Evolutionary conservation across 495 filamentous ascomycete genomes (phyloP).

Genomic region (Neurospora pannonica): DNA sequence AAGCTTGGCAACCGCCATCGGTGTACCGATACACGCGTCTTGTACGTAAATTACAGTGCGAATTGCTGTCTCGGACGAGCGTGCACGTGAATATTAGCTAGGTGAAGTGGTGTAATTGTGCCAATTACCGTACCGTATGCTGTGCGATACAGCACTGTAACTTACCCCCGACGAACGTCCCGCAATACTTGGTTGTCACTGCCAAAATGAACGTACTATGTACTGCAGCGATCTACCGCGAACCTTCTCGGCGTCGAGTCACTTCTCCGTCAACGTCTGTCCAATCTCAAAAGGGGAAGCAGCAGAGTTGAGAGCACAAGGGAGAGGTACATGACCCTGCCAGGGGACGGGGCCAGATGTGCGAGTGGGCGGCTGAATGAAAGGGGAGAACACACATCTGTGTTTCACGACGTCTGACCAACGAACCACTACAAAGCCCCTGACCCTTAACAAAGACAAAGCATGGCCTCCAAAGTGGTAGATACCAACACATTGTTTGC

Average conservation of each 20-base stretch:
- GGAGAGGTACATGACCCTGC: background rate
- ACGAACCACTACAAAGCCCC: background rate
- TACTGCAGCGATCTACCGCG: background rate
- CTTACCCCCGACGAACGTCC: background rate
- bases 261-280: background rate
- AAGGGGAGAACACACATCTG: background rate
- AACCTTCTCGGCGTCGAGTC: background rate
- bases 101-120: background rate
- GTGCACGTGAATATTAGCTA: background rate
- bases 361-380: background rate
- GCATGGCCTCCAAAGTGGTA: background rate
- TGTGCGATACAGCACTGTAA: background rate
- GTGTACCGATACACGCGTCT: background rate
- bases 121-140: background rate
- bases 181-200: background rate
- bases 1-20: background rate
- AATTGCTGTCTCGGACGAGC: background rate
- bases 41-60: background rate
- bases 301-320: background rate
- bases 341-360: background rate
- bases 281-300: background rate
- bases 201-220: background rate
- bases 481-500: background rate
- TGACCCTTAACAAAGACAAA: background rate
- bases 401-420: background rate